These are phyloP conservation scores for Russula sp. DNA, from an alignment of 768 basidiomycete species.

Conservation along the genomic window DNA sequence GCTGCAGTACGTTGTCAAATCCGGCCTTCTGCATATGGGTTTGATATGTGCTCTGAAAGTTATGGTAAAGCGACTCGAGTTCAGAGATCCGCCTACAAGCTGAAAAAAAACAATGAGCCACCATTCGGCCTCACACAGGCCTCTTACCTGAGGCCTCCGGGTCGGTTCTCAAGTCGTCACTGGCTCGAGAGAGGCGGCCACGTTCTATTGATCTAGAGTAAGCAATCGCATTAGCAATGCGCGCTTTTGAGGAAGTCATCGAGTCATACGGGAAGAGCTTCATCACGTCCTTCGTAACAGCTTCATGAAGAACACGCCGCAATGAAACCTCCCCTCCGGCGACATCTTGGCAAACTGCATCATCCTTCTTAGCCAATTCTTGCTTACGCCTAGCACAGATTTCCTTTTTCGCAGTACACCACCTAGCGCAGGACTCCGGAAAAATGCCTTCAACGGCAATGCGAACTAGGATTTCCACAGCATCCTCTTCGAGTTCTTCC, in stretches of 20 bases:
- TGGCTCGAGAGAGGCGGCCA: background rate
- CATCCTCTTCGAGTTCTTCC: slow-evolving; percentile 9
- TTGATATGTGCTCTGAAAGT: background rate
- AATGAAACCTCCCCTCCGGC: slow-evolving; percentile 3
- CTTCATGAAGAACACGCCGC: slow-evolving; percentile 5
- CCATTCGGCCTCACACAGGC: background rate
- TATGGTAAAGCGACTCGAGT: slow-evolving; percentile 16
- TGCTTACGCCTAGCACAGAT: background rate
- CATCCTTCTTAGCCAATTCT: background rate
- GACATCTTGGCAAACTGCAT: background rate
- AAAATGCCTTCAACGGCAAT: slow-evolving; percentile 3
- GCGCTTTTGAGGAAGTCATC: background rate
- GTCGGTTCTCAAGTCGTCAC: background rate
- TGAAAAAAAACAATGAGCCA: background rate
- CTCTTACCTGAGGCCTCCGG: background rate
- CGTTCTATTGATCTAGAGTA: slow-evolving; percentile 13
- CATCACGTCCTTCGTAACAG: slow-evolving; percentile 9
- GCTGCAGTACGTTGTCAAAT: slow-evolving; percentile 1
- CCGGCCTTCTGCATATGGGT: slow-evolving; percentile 8
- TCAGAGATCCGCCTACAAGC: background rate
- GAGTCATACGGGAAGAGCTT: slow-evolving; percentile 14
- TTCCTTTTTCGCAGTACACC: background rate
- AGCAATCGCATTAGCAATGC: background rate
- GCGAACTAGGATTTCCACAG: background rate
- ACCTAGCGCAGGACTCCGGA: slow-evolving; percentile 9